Conservation (phyloP, 106 monocot genomes). For the Dactylorhiza incarnata region DNA sequence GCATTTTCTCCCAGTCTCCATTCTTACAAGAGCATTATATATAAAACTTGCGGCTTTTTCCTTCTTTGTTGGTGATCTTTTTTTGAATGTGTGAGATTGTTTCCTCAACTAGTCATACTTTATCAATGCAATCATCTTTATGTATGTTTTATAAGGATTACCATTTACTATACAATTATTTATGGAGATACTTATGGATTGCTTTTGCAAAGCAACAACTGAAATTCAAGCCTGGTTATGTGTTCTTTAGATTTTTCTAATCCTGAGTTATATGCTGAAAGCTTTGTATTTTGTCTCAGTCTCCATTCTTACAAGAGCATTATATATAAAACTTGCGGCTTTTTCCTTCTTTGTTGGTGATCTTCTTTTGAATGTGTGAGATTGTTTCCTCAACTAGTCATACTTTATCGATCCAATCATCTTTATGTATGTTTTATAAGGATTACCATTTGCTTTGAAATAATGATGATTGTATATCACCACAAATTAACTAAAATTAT, state of each 20-base stretch:
- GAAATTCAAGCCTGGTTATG: not conserved
- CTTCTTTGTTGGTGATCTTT: not conserved
- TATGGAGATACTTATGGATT: conserved; percentile 2
- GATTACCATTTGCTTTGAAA: too few species aligned
- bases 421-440: too few species aligned
- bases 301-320: not conserved
- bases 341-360: not conserved
- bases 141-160: too few species aligned
- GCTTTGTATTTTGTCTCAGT: not conserved
- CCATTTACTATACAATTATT: not conserved
- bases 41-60: not conserved
- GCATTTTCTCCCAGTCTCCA: not conserved
- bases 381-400: not conserved
- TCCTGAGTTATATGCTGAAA: too few species aligned
- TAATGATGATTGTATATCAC: too few species aligned
- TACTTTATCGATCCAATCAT: too few species aligned
- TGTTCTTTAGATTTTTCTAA: too few species aligned
- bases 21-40: not conserved
- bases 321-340: not conserved
- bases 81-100: not conserved
- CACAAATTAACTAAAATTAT: not conserved
- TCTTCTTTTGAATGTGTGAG: not conserved
- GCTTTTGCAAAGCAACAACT: not conserved
- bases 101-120: too few species aligned
- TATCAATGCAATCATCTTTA: too few species aligned